Base-by-base conservation (phyloP, 768 basidiomycete genomes). In the Cubamyces sp. region DNA sequence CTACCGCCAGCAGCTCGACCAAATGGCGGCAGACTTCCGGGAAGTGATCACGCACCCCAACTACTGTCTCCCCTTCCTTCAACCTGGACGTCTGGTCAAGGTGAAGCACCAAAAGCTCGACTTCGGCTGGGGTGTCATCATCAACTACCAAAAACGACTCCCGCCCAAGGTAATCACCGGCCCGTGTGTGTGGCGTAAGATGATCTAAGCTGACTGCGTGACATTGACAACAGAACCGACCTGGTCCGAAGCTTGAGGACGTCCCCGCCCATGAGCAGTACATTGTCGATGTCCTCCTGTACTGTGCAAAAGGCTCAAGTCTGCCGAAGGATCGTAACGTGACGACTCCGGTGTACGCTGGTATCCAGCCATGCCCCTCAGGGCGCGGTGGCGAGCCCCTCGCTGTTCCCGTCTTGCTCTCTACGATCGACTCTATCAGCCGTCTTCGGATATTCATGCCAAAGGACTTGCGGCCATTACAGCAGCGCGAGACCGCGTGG, bases 41-140 rank as follows among this genome's bases (percentile, higher is more conserved):
- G 88, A 91, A 51, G 94, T 98, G 64, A 85, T 98, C 71, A 96
- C 94, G 0, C 97, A 98, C 71, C 97, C 97, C 3, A 90, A 87
- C 2, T 98, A 98, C 75, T 85, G 90, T n/a, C 75, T 98, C 25
- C 95, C 96, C 0, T 98, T 98, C 82, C 80, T 99, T 12, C 91
- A 97, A 70, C 81, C 88, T 21, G 97, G 97, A 30, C 87, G 97
- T 3, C 80, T 98, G n/a, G 91, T 98, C 50, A 91, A 91, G 70
- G 84, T 99, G 68, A 91, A 91, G 71, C 84, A 97, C 72, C 85
- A 88, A 64, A 88, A 90, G 41, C 77, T 88, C 15, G 91, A 99
- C 75, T 98, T 96, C 74, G 96, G 96, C 11, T 98, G 97, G 97
- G 96, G 96, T 41, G 85, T 94, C 45, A 85, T 98, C 54, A 84